Evolutionary conservation across 2,329 filamentous ascomycete genomes (phyloP).

Genomic region (Sarocladiaceae sp.): DNA sequence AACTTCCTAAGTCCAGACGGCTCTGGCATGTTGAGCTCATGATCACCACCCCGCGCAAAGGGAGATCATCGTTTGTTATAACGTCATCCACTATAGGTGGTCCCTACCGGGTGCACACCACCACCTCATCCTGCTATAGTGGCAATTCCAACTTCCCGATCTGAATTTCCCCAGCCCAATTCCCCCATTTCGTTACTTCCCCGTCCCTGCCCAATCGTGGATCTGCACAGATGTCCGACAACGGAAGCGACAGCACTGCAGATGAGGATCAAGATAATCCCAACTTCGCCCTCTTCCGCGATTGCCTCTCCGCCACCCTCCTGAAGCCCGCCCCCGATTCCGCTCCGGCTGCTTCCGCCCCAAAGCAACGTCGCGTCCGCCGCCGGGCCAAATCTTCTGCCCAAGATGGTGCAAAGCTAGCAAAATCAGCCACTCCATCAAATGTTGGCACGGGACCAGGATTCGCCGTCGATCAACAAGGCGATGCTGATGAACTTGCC

Average conservation of each 20-base stretch:
- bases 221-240: slow-evolving; percentile 9
- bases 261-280: slow-evolving; percentile 14
- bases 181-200: no score
- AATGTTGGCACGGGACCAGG: slow-evolving; percentile 8
- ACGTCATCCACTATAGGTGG: background rate
- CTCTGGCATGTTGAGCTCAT: no score
- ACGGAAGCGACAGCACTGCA: slow-evolving; percentile 6
- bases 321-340: slow-evolving; percentile 51
- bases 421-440: slow-evolving; percentile 12
- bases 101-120: background rate
- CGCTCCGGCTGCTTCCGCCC: slow-evolving; percentile 26
- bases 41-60: no score
- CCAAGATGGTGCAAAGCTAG: slow-evolving; percentile 10
- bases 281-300: slow-evolving; percentile 57
- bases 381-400: slow-evolving; percentile 20
- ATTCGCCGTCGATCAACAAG: slow-evolving; percentile 11
- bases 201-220: background rate
- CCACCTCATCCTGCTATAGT: background rate
- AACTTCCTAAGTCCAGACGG: no score
- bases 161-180: background rate
- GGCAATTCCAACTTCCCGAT: slow-evolving; percentile 1
- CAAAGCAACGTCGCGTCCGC: slow-evolving; percentile 33
- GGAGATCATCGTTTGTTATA: background rate
- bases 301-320: slow-evolving; percentile 64
- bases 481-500: slow-evolving; percentile 59